Evolutionary conservation across 495 filamentous ascomycete genomes (phyloP).

Genomic region (Aspergillus ostianus): DNA sequence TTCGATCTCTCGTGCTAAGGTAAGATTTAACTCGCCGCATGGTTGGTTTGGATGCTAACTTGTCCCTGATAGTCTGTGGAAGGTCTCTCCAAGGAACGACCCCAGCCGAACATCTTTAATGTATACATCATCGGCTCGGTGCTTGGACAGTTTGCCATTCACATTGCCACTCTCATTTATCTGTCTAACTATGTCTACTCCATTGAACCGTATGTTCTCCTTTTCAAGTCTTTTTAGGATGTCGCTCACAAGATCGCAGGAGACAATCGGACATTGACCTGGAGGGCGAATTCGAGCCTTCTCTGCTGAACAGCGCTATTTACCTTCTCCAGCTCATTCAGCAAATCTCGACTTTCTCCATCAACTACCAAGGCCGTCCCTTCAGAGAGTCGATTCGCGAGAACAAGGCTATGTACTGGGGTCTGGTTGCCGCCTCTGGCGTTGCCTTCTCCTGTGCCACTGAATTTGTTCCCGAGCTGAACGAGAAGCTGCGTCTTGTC

Average conservation of each 20-base stretch:
- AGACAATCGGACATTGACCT: constrained; percentile 76
- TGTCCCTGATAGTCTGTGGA: constrained; percentile 68
- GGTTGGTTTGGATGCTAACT: constrained; percentile 21
- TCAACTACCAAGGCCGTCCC: constrained; percentile 98
- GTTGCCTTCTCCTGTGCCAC: constrained; percentile 96
- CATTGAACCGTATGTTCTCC: constrained; percentile 69
- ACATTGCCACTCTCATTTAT: constrained; percentile 92
- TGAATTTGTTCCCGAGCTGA: constrained; percentile 93
- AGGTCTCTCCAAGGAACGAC: constrained; percentile 91
- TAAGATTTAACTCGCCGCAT: constrained; percentile 28
- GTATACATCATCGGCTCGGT: constrained; percentile 98
- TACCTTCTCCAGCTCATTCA: constrained; percentile 98
- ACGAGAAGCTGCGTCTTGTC: constrained; percentile 87
- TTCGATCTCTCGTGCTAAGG: constrained; percentile 90
- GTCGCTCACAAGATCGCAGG: constrained; percentile 43
- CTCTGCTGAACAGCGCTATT: constrained; percentile 92
- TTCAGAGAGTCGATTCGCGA: constrained; percentile 95
- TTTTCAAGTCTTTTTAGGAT: neutral
- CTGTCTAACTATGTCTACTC: constrained; percentile 83
- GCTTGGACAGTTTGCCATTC: constrained; percentile 95
- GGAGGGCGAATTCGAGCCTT: constrained; percentile 92
- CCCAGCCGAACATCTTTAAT: constrained; percentile 99
- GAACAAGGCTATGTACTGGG: constrained; percentile 98
- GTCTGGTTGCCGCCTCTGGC: constrained; percentile 79
- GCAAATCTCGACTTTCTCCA: constrained; percentile 98